Evolutionary conservation across 139 green algal genomes (phyloP).

Genomic region (Microglena sp.): DNA sequence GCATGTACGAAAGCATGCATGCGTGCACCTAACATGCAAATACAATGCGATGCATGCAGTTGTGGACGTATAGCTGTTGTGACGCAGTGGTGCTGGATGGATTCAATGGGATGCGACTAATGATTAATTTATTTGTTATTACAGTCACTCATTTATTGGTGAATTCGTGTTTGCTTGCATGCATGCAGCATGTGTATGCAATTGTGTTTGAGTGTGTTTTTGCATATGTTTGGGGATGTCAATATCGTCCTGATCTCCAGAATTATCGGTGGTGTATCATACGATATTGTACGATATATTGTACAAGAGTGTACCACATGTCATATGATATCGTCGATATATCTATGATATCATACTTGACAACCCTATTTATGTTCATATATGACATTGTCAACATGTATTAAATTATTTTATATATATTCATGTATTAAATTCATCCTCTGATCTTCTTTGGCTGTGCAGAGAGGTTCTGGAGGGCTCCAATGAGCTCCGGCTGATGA

Average conservation of each 20-base stretch:
- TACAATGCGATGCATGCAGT: no score
- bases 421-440: background rate
- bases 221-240: background rate
- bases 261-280: no score
- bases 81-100: no score
- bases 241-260: no score
- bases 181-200: background rate
- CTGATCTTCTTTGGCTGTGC: background rate
- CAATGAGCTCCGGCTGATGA: constrained; percentile 75
- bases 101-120: no score
- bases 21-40: background rate
- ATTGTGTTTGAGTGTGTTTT: background rate
- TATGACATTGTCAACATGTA: background rate
- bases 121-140: no score
- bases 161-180: no score
- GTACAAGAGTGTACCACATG: background rate
- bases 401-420: background rate
- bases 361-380: no score
- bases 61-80: no score
- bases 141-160: no score
- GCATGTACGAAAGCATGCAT: background rate
- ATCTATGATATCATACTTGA: no score
- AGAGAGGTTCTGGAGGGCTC: constrained; percentile 73
- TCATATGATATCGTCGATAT: no score
- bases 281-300: background rate